These are phyloP conservation scores for Botryotinia globosa DNA, from an alignment of 2,329 filamentous ascomycete genomes.

Conservation along the genomic window DNA sequence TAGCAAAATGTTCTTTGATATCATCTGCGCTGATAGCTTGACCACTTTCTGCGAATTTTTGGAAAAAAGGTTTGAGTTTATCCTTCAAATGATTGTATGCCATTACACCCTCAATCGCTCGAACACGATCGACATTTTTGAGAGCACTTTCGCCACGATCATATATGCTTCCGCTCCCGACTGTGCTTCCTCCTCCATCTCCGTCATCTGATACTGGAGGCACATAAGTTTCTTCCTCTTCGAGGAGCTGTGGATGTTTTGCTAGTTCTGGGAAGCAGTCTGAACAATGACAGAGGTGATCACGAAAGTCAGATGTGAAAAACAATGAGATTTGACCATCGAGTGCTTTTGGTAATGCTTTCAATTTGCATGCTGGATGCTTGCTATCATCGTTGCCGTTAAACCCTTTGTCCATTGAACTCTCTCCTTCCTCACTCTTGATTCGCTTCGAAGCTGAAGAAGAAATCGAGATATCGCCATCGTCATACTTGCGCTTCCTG, in stretches of 20 bases:
- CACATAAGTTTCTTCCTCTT: conserved; percentile 93
- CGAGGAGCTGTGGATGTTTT: conserved; percentile 75
- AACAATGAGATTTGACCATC: conserved; percentile 73
- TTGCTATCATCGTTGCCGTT: conserved; percentile 6
- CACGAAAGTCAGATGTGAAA: conserved; percentile 73
- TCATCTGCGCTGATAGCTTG: conserved; percentile 88
- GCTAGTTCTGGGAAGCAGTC: conserved; percentile 74
- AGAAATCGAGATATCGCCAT: conserved; percentile 42
- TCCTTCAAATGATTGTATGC: conserved; percentile 96
- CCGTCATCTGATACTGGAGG: conserved; percentile 74
- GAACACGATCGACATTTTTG: conserved; percentile 86
- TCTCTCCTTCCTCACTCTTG: conserved; percentile 37
- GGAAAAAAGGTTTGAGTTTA: conserved; percentile 90
- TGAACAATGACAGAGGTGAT: conserved; percentile 76
- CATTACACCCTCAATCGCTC: conserved; percentile 95
- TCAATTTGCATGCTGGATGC: conserved; percentile 54
- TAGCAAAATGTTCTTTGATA: conserved; percentile 95
- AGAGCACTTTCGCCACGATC: conserved; percentile 91
- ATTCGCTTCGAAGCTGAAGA: conserved; percentile 50
- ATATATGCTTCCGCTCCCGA: conserved; percentile 77
- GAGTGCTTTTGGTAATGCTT: conserved; percentile 55
- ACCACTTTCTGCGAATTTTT: conserved; percentile 90
- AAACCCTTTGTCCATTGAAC: neutral
- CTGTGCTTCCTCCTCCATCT: conserved; percentile 53
- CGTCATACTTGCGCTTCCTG: conserved; percentile 66